A percentile compares a stretch with the other conserved stretches of the same genome.
Evolutionary conservation across 306 rosid genomes (phyloP).

Genomic region (Cyclanthera cordifolia): DNA sequence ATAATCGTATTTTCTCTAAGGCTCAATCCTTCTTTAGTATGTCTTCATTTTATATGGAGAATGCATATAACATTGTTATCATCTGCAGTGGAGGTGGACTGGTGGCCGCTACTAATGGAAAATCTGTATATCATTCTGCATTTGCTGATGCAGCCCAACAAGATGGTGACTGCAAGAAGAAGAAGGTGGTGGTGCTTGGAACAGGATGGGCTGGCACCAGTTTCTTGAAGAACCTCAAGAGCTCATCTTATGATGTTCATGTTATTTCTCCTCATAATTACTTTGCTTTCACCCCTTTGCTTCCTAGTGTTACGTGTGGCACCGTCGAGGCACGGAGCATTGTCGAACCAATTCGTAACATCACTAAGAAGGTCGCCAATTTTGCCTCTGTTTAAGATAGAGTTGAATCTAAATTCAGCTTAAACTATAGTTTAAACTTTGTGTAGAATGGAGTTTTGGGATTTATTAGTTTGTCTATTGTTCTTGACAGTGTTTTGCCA

Average conservation of each 20-base stretch:
- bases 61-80: not conserved
- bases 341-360: constrained; percentile 59
- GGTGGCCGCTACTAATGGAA: constrained; percentile 28
- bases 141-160: constrained; percentile 20
- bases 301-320: constrained; percentile 74
- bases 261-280: constrained; percentile 76
- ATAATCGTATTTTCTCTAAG: too few relatives aligned
- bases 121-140: constrained; percentile 11
- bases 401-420: not conserved
- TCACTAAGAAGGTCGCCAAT: constrained; percentile 35
- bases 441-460: not conserved
- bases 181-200: constrained; percentile 75
- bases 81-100: constrained; percentile 59
- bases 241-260: constrained; percentile 46
- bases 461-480: not conserved
- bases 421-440: not conserved
- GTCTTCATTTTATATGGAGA: not conserved
- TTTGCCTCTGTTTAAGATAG: not conserved
- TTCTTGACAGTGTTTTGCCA: not conserved
- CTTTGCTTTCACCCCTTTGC: constrained; percentile 73
- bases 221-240: constrained; percentile 52
- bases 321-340: constrained; percentile 66
- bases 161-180: constrained; percentile 21
- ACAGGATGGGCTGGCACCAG: constrained; percentile 82
- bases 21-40: not conserved